Evolutionary conservation across 768 basidiomycete genomes (phyloP).

Genomic region (Psilocybe cyanescens): DNA sequence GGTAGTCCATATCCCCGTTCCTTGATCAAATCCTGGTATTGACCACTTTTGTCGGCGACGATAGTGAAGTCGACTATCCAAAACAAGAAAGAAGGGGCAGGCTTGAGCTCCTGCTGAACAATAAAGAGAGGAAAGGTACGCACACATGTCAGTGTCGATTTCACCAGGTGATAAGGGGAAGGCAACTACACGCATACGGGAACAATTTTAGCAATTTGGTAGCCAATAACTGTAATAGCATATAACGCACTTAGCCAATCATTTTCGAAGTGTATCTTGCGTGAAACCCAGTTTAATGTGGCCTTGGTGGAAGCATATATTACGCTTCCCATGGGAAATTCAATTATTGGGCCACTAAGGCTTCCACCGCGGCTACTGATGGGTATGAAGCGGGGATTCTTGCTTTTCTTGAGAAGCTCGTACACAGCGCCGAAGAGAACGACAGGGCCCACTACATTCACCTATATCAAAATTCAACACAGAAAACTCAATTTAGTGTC

Average conservation of each 20-base stretch:
- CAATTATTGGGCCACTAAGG: not conserved
- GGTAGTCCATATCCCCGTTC: not conserved
- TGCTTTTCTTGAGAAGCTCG: constrained; percentile 4
- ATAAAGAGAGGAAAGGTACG: no score
- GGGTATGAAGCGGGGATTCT: constrained; percentile 1
- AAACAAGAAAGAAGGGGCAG: no score
- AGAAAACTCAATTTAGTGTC: no score
- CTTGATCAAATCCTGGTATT: not conserved
- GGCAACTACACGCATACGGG: not conserved
- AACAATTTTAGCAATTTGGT: not conserved
- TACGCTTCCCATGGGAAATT: not conserved
- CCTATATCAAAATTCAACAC: not conserved
- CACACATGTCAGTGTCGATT: not conserved
- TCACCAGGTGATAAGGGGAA: not conserved
- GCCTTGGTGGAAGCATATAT: constrained; percentile 9
- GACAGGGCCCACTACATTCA: constrained; percentile 4
- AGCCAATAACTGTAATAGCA: not conserved
- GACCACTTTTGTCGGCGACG: not conserved
- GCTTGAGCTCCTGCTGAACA: no score
- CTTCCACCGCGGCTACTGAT: constrained; percentile 2
- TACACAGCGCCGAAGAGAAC: constrained; percentile 7
- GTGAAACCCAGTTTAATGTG: constrained; percentile 7
- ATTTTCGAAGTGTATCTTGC: constrained; percentile 17
- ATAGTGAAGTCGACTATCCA: not conserved
- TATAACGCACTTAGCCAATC: constrained; percentile 10